Evolutionary conservation across 306 rosid species (phyloP), one percentile per base, ranked within the genome.

Genomic region (Sicyos edulis): DNA sequence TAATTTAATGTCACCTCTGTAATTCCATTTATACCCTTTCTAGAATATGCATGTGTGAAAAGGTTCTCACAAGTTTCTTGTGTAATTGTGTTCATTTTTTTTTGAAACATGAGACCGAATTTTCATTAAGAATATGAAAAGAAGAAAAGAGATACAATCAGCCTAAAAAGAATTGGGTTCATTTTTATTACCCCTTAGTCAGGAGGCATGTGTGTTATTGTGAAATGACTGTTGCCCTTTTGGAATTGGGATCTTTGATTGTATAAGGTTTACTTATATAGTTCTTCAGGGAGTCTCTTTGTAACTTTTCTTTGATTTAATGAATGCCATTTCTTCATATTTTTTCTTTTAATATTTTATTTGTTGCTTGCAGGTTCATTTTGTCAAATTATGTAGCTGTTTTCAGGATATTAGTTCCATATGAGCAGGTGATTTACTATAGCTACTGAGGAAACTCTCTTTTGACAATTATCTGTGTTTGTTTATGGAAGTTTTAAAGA

Each of bases 321-420:
- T 70, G 22, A 63, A 62, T 50, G 74, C 54, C 70, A 17, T 42
- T 37, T 54, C 73, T 66, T 81, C 44, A 8, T 77, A 52, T 53
- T 45, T 51, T 45, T 78, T 19, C 6, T 54, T 74, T 75, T 71
- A 53, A 50, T 60, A 22, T 68, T 70, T 8, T 37, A 61, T 63
- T 66, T 53, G 34, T 63, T 69, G 29, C 59, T 79, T 78, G 45
- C 77, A 90, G 97, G 88, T 93, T 93, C 77, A 69, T 93, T 78
- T 83, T 93, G 83, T 90, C 98, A 78, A 93, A 85, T 76, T 90
- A 93, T 87, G 96, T 83, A 80, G 84, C 92, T 74, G 84, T 90
- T 75, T 93, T 93, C 87, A 80, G 82, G 83, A 79, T 81, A 72
- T 82, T 93, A 83, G 79, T 88, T 72, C 96, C 96, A 49, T 93